phyloP scores from a whole-genome alignment of 495 filamentous ascomycete species.

The Talaromyces ruber region DNA sequence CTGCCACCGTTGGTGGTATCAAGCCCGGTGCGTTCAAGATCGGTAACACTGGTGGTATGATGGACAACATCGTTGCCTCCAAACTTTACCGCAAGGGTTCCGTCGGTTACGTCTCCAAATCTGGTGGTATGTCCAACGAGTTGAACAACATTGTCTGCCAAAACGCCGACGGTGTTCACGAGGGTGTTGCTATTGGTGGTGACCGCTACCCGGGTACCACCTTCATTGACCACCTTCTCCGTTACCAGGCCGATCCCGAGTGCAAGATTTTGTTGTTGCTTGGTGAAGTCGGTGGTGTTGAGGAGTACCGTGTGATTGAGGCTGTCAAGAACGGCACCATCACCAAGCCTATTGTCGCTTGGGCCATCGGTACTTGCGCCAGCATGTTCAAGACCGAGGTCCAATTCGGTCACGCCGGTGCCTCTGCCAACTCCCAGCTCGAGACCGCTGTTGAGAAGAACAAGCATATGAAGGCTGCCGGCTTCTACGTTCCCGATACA shows the following conservation, averaged over 20 bases:
- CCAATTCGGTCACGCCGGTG: slow-evolving; percentile 97
- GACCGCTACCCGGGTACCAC: slow-evolving; percentile 97
- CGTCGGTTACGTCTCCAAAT: slow-evolving; percentile 99
- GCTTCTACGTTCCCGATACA: slow-evolving; percentile 88
- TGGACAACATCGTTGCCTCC: slow-evolving; percentile 99
- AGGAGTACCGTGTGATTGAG: slow-evolving; percentile 99
- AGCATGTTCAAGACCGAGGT: slow-evolving; percentile 99
- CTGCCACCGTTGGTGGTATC: slow-evolving; percentile 97
- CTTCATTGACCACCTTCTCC: slow-evolving; percentile 95
- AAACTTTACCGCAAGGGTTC: slow-evolving; percentile 99
- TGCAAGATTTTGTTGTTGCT: slow-evolving; percentile 96
- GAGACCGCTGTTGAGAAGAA: slow-evolving; percentile 97
- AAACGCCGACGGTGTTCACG: slow-evolving; percentile 93
- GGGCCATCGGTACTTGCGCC: slow-evolving; percentile 98
- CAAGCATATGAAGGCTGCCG: slow-evolving; percentile 88
- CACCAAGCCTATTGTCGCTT: slow-evolving; percentile 96
- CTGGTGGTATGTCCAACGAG: slow-evolving; percentile 99
- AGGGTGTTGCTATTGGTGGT: slow-evolving; percentile 98
- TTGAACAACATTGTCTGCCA: slow-evolving; percentile 98
- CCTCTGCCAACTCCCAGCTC: slow-evolving; percentile 97
- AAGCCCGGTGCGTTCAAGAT: slow-evolving; percentile 99
- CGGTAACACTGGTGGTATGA: slow-evolving; percentile 99
- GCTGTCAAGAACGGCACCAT: slow-evolving; percentile 89
- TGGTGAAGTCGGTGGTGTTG: slow-evolving; percentile 97
- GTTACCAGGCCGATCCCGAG: slow-evolving; percentile 89